Evolutionary conservation across 768 basidiomycete genomes (phyloP), one percentile per base, ranked within the genome.

Genomic region (Rhodotorula graminis): DNA sequence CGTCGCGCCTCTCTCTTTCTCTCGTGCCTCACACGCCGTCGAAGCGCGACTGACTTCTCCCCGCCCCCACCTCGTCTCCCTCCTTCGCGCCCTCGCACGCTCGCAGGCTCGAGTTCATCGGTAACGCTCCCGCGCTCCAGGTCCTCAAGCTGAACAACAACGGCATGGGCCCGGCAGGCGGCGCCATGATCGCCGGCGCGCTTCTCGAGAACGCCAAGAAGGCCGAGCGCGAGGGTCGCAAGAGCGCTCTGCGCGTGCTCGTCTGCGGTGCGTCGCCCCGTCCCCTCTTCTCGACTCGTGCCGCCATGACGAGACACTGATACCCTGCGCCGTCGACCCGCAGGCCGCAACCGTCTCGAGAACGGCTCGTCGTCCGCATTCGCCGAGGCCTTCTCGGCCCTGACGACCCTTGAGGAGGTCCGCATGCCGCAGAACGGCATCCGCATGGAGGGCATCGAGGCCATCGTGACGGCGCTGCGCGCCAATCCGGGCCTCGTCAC

Each of bases 391-490:
- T 95, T 95, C 79, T 87, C 87, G 2, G 90, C 87, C 50, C 93
- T 96, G 79, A 88, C 86, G 14, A 87, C 87, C 12, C 85, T 99
- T 46, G 84, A 84, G 64, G 92, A 96, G 75, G 89, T 98, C 44
- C 86, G 90, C 69, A 89, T 98, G 88, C 90, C 91, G n/a, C 94
- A 98, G 84, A 97, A 99, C 79, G 96, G 95, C 10, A 97, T 99
- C 77, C 85, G 93, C 74, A 91, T 91, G 88, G 89, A 89, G 69
- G 96, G 96, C 9, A 90, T 95, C 78, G 85, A 85, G 16, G 86
- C 87, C 19, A 86, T 99, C 33, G 90, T 91, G 11, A 80, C 81
- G 33, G 95, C 93, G 9, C 81, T 99, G 46, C 81, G 87, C 21
- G 84, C 88, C 67, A 90, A 89, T 80, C 82, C 84, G 6, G 82